Conservation (phyloP, 495 filamentous ascomycete species). For the Xylona heveae region DNA sequence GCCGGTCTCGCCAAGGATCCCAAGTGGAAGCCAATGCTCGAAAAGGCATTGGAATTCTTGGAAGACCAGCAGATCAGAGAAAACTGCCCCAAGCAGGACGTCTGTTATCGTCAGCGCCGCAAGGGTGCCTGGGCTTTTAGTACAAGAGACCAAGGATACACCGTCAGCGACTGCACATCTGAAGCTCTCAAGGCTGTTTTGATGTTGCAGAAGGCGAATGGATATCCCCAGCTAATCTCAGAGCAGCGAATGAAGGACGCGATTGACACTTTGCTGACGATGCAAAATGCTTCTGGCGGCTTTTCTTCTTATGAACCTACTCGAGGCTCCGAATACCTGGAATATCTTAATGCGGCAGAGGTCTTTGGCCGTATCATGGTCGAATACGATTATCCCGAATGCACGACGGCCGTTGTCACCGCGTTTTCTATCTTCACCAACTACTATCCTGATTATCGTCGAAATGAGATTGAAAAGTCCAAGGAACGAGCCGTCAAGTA, state of each 20-base stretch:
- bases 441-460: conserved; percentile 60
- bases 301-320: conserved; percentile 79
- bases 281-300: conserved; percentile 77
- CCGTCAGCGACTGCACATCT: conserved; percentile 81
- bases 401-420: conserved; percentile 89
- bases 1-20: conserved; percentile 58
- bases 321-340: conserved; percentile 54
- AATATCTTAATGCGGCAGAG: conserved; percentile 82
- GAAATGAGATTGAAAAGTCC: conserved; percentile 49
- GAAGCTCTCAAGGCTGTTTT: conserved; percentile 79
- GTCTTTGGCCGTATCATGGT: conserved; percentile 97
- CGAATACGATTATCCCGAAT: conserved; percentile 94
- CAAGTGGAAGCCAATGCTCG: conserved; percentile 66
- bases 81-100: conserved; percentile 53
- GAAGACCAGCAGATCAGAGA: conserved; percentile 83
- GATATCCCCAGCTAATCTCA: conserved; percentile 54
- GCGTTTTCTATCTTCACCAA: conserved; percentile 64
- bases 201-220: conserved; percentile 57
- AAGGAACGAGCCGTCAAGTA: conserved; percentile 51
- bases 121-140: conserved; percentile 95
- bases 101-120: conserved; percentile 76
- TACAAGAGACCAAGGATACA: conserved; percentile 79
- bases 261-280: conserved; percentile 73
- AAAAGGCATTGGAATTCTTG: conserved; percentile 65
- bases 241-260: conserved; percentile 62